Percentiles rank a stretch among this genome's conserved stretches.
These are phyloP conservation scores for Chiua sp. DNA, from an alignment of 1,284 basidiomycete genomes.

Conservation along the genomic window DNA sequence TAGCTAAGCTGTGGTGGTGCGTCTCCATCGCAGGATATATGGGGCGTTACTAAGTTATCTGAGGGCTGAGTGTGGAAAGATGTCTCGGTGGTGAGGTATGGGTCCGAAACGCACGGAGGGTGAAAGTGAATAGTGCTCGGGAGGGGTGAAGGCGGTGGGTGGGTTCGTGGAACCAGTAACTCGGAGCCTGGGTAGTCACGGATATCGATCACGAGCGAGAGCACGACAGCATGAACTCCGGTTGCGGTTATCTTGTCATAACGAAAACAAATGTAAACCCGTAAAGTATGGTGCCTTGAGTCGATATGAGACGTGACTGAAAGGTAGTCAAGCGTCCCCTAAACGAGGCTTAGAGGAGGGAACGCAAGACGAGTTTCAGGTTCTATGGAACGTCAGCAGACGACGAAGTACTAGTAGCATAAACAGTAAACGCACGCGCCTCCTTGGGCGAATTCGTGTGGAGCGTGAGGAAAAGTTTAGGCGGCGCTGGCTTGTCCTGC, in stretches of 20 bases:
- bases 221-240: constrained; percentile 86
- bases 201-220: constrained; percentile 97
- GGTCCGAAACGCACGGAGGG: constrained; percentile 46
- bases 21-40: constrained; percentile 72
- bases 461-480: constrained; percentile 15
- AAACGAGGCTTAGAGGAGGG: constrained; percentile 89
- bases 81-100: constrained; percentile 63
- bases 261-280: constrained; percentile 49
- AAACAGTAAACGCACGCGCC: constrained; percentile 46
- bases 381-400: constrained; percentile 49
- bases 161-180: constrained; percentile 5
- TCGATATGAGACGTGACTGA: constrained; percentile 88
- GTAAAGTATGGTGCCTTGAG: constrained; percentile 73
- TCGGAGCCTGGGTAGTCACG: constrained; percentile 79
- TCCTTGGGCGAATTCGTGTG: too few species aligned
- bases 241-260: constrained; percentile 84
- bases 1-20: constrained; percentile 35
- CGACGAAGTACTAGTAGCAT: constrained; percentile 1
- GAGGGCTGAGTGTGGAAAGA: constrained; percentile 47
- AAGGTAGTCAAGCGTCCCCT: constrained; percentile 81
- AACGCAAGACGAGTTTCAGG: constrained; percentile 90
- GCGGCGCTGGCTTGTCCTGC: constrained; percentile 24
- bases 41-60: constrained; percentile 84
- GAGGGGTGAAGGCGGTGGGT: constrained; percentile 21
- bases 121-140: constrained; percentile 31